Evolutionary conservation across 257 asterid genomes (phyloP).

Genomic region (Solanum lignicaule): DNA sequence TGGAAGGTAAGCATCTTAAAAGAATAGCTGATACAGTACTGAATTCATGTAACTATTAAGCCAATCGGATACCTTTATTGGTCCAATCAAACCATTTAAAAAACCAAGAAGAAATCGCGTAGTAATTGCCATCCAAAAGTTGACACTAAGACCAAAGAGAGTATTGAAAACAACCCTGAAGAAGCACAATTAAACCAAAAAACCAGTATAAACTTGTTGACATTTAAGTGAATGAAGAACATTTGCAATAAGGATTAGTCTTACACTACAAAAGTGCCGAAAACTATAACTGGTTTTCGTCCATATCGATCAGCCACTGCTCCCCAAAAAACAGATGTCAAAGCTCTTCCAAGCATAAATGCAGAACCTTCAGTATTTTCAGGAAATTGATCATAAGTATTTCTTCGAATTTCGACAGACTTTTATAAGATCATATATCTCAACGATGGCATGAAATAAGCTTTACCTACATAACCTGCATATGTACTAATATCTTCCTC

Average conservation of each 20-base stretch:
- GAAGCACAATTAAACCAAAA: background rate
- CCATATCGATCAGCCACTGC: constrained; percentile 50
- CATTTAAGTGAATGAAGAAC: background rate
- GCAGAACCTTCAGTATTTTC: constrained; percentile 36
- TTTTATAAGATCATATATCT: background rate
- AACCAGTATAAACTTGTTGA: background rate
- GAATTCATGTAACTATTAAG: background rate
- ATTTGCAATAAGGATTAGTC: constrained; percentile 23
- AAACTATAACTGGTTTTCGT: constrained; percentile 55
- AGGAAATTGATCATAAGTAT: background rate
- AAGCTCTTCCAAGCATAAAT: constrained; percentile 55
- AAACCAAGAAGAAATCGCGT: constrained; percentile 78
- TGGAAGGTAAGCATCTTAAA: background rate
- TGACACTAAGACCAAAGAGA: constrained; percentile 69
- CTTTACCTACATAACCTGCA: constrained; percentile 62
- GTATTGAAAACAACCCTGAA: constrained; percentile 77
- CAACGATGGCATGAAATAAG: background rate
- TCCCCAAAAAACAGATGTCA: constrained; percentile 63
- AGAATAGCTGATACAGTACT: background rate
- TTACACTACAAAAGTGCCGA: constrained; percentile 49
- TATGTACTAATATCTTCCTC: constrained; percentile 60
- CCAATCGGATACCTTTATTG: constrained; percentile 42
- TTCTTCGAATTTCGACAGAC: background rate
- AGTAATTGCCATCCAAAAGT: constrained; percentile 69
- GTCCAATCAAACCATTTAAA: constrained; percentile 72